These are phyloP conservation scores for Apiotrichum domesticum DNA, from an alignment of 1,284 basidiomycete species.

Conservation along the genomic window DNA sequence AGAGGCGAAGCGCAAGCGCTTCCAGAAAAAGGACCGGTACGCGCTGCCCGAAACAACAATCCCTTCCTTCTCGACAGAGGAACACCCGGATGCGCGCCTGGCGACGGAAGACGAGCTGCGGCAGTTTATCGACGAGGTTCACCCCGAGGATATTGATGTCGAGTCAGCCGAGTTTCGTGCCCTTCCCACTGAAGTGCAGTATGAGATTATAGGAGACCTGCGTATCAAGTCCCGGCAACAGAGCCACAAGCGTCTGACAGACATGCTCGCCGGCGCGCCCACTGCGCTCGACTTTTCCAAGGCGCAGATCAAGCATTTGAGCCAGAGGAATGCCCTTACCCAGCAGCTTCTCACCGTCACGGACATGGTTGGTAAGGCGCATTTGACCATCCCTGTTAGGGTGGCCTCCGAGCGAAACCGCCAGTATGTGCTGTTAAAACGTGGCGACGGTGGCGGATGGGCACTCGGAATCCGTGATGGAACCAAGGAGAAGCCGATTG, in stretches of 20 bases:
- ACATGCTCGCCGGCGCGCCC: slow-evolving; percentile 74
- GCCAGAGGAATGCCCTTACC: slow-evolving; percentile 83
- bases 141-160: slow-evolving; percentile 85
- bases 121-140: slow-evolving; percentile 85
- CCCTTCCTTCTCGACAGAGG: slow-evolving; percentile 49
- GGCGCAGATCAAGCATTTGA: slow-evolving; percentile 85
- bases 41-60: slow-evolving; percentile 61
- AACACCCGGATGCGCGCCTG: slow-evolving; percentile 73
- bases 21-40: slow-evolving; percentile 66
- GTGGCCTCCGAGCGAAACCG: slow-evolving; percentile 91
- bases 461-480: slow-evolving; percentile 80
- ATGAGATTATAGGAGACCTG: slow-evolving; percentile 96
- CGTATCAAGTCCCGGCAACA: slow-evolving; percentile 89
- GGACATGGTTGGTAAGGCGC: slow-evolving; percentile 81
- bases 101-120: slow-evolving; percentile 90
- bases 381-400: slow-evolving; percentile 78
- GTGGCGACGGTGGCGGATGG: slow-evolving; percentile 81
- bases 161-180: slow-evolving; percentile 82
- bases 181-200: slow-evolving; percentile 91
- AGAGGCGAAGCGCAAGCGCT: slow-evolving; percentile 26
- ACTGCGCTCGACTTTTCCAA: slow-evolving; percentile 93
- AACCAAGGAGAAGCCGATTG: slow-evolving; percentile 74
- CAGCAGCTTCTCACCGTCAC: slow-evolving; percentile 93
- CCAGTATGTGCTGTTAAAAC: slow-evolving; percentile 89
- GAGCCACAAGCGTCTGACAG: slow-evolving; percentile 80